Evolutionary conservation across 768 basidiomycete species (phyloP).

Genomic region (Pisolithus microcarpus): DNA sequence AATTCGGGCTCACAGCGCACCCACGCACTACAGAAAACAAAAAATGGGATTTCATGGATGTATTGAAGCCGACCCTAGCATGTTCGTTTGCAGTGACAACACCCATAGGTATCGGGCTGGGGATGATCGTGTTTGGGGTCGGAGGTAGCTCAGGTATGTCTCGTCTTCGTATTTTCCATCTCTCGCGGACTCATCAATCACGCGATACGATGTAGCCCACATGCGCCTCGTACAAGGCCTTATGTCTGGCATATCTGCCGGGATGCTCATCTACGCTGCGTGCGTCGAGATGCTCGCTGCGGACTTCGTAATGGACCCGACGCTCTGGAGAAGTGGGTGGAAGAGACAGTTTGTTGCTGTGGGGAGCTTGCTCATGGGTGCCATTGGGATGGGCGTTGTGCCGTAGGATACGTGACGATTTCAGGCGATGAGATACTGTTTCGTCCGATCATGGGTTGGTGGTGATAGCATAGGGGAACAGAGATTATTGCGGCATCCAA

Average conservation of each 20-base stretch:
- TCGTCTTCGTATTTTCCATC: background rate
- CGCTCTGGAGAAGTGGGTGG: conserved; percentile 34
- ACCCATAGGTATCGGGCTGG: conserved; percentile 58
- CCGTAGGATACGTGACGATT: no score
- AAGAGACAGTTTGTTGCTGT: conserved; percentile 48
- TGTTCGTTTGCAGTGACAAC: conserved; percentile 68
- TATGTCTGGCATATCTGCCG: conserved; percentile 76
- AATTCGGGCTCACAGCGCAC: background rate
- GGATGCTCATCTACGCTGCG: conserved; percentile 77
- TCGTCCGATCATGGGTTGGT: no score
- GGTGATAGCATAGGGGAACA: no score
- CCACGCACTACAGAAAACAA: background rate
- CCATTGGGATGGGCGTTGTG: conserved; percentile 42
- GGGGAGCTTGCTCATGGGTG: conserved; percentile 53
- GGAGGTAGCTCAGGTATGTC: conserved; percentile 24
- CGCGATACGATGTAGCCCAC: conserved; percentile 26
- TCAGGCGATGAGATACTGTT: no score
- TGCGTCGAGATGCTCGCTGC: conserved; percentile 85
- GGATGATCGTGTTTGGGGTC: conserved; percentile 41
- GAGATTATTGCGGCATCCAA: no score
- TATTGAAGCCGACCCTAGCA: conserved; percentile 49
- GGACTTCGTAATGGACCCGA: conserved; percentile 71
- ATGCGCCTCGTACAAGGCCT: conserved; percentile 59
- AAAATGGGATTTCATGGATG: conserved; percentile 9
- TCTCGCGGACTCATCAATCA: background rate